Percentiles rank a stretch among this genome's conserved stretches.
Conservation (phyloP, 2,329 filamentous ascomycete species). For the Conoideocrella luteorostrata region DNA sequence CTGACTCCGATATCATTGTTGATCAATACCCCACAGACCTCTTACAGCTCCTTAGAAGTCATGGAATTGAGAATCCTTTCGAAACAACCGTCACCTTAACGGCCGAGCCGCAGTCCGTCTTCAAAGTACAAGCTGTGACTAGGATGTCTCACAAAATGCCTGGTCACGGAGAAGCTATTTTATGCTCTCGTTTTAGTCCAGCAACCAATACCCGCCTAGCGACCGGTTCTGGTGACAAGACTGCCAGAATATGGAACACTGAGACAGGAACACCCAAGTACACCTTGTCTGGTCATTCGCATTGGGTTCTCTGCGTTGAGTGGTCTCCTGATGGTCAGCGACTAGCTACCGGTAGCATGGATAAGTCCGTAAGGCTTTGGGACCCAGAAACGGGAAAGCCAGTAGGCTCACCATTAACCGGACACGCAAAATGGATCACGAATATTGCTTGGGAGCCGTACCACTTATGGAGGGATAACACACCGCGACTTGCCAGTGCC, state of each 20-base stretch:
- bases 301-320: slow-evolving; percentile 82
- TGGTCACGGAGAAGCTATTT: slow-evolving; percentile 86
- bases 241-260: slow-evolving; percentile 88
- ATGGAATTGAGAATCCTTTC: slow-evolving; percentile 53
- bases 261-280: slow-evolving; percentile 85
- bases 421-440: slow-evolving; percentile 85
- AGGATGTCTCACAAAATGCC: slow-evolving; percentile 82
- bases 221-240: slow-evolving; percentile 85
- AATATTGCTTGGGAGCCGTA: slow-evolving; percentile 90
- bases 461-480: slow-evolving; percentile 69
- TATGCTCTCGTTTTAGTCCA: slow-evolving; percentile 81
- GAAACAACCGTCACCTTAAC: slow-evolving; percentile 50
- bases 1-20: slow-evolving; percentile 44
- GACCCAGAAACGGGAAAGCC: slow-evolving; percentile 74
- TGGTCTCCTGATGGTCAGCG: slow-evolving; percentile 80
- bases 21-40: slow-evolving; percentile 52
- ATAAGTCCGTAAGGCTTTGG: slow-evolving; percentile 88
- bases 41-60: slow-evolving; percentile 44
- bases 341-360: slow-evolving; percentile 87
- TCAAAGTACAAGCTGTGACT: slow-evolving; percentile 86
- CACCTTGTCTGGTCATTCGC: slow-evolving; percentile 80
- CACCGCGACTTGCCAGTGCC: slow-evolving; percentile 74
- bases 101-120: slow-evolving; percentile 80
- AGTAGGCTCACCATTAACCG: slow-evolving; percentile 61
- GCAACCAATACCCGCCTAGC: slow-evolving; percentile 69